Conservation (phyloP, 106 monocot genomes). For the Dendrobium catenatum region DNA sequence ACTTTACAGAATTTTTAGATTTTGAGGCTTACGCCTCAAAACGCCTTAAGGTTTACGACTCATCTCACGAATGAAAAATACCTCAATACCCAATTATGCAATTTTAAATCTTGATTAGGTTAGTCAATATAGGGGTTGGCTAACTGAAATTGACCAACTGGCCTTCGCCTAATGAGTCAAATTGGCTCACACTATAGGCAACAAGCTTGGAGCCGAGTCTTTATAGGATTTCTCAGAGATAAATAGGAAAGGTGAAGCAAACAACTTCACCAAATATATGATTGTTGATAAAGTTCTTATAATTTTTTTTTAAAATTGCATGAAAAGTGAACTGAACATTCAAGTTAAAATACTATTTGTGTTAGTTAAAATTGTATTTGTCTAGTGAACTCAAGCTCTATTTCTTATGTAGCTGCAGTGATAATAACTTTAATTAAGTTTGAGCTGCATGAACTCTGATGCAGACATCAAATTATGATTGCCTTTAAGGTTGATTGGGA, state of each 20-base stretch:
- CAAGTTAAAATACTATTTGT: not conserved
- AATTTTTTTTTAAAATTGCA: not conserved
- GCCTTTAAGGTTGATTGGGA: conserved; percentile 96
- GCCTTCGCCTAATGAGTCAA: too few species aligned
- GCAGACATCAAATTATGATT: conserved; percentile 40
- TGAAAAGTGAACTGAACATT: not conserved
- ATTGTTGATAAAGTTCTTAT: not conserved
- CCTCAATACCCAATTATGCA: too few species aligned
- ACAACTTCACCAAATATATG: not conserved
- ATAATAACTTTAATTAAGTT: not conserved
- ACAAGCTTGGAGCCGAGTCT: too few species aligned
- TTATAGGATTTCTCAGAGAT: too few species aligned
- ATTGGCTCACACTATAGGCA: too few species aligned
- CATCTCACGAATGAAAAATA: too few species aligned
- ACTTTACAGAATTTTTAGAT: too few species aligned
- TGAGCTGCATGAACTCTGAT: conserved; percentile 37
- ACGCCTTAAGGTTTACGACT: too few species aligned
- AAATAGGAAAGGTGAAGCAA: not conserved
- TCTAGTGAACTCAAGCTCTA: not conserved
- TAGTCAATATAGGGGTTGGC: too few species aligned
- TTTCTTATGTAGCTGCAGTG: not conserved
- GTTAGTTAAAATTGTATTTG: not conserved
- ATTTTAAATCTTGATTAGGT: too few species aligned
- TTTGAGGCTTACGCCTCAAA: too few species aligned
- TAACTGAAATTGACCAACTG: too few species aligned